Evolutionary conservation across 169 alveolate genomes (phyloP), one percentile per base, ranked within the genome.

Genomic region (Amoebophrya sp.): DNA sequence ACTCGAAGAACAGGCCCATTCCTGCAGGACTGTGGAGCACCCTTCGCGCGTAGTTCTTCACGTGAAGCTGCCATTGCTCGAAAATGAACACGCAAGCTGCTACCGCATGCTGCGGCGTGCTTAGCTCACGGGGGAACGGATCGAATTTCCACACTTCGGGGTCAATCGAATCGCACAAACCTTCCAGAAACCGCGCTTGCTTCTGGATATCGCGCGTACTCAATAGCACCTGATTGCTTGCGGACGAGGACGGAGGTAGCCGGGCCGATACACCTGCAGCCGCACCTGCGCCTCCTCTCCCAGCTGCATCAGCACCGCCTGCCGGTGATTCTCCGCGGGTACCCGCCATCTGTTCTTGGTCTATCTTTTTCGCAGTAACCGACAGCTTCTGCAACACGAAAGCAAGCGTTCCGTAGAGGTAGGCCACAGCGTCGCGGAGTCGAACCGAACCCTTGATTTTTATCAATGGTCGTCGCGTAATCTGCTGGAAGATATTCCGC

Each of bases 391-490:
- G 83, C 83, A 65, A 26, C 33, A 65, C 83, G 83, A 65, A 65
- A 10, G 83, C 83, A 6, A 65, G 83, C 33, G 83, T 26, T 26
- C 83, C 83, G 83, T 65, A 65, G 2, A 65, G 26, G 26, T 65
- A 65, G 39, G 83, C 83, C 33, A 65, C 83, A 10, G 83, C 83
- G 83, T 65, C 83, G 83, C 83, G 83, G 33, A 65, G 2, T 36
- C n/a, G 18, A 10, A 65, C 26, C 2, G 33, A 6, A 1, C 2
- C 1, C 83, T 65, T 65, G 3, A 65, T 29, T 26, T 18, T 1
- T 29, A 65, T 10, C 33, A 0, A 1, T 10, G 2, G 10, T 29
- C 83, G 83, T 29, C 83, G 33, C 83, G 83, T 0, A 65, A 65
- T 26, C 26, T 65, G 33, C 26, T 65, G 83, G 33, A 65, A 65